These are phyloP conservation scores for Aspergillus spinulosporus DNA, from an alignment of 2,329 filamentous ascomycete species.

Conservation along the genomic window DNA sequence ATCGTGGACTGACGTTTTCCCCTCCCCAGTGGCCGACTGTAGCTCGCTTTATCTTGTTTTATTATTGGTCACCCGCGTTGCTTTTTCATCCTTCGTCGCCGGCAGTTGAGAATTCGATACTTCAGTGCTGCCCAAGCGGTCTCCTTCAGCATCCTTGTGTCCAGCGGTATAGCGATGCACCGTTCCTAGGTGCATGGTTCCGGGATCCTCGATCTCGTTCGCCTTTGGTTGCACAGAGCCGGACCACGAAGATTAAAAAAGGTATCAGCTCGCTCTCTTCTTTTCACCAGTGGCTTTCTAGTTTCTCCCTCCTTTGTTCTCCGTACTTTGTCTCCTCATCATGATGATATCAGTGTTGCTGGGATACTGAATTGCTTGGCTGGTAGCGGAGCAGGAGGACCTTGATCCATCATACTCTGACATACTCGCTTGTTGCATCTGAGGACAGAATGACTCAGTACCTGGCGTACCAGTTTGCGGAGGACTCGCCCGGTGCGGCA, in stretches of 20 bases:
- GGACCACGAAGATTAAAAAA: slow-evolving; percentile 2
- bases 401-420: background rate
- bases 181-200: slow-evolving; percentile 1
- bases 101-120: slow-evolving; percentile 1
- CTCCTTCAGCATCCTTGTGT: slow-evolving; percentile 6
- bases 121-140: background rate
- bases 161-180: slow-evolving; percentile 2
- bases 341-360: slow-evolving; percentile 4
- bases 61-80: background rate
- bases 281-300: background rate
- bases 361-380: slow-evolving; percentile 1
- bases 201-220: slow-evolving; percentile 8
- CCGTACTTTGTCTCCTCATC: background rate
- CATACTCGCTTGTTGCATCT: background rate
- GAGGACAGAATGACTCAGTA: slow-evolving; percentile 17
- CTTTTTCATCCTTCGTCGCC: background rate
- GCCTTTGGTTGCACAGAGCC: slow-evolving; percentile 7
- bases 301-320: background rate
- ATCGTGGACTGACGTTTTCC: background rate
- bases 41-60: background rate
- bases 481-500: slow-evolving; percentile 6
- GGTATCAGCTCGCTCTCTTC: slow-evolving; percentile 8
- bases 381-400: slow-evolving; percentile 1
- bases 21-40: background rate
- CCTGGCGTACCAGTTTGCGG: slow-evolving; percentile 11